Conservation (phyloP, 2,329 filamentous ascomycete species). For the Aspergillus sp. region DNA sequence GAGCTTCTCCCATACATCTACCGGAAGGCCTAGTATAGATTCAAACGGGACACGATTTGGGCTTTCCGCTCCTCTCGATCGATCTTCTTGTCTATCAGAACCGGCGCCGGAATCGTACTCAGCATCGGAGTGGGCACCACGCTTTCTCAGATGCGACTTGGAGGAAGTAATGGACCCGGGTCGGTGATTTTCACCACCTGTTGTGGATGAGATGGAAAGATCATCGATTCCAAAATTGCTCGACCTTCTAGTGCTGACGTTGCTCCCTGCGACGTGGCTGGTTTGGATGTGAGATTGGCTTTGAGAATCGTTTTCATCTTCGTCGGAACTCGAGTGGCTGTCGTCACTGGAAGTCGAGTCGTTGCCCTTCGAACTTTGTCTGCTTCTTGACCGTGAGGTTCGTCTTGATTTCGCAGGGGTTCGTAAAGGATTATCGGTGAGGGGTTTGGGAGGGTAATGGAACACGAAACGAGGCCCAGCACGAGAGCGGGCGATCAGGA, state of each 20-base stretch:
- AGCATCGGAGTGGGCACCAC: constrained; percentile 30
- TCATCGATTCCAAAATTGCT: constrained; percentile 38
- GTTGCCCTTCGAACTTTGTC: constrained; percentile 31
- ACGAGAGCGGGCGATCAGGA: constrained; percentile 72
- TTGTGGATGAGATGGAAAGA: constrained; percentile 28
- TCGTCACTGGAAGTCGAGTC: constrained; percentile 43
- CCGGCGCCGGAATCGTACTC: constrained; percentile 33
- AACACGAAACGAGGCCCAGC: constrained; percentile 82
- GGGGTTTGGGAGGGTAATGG: constrained; percentile 71
- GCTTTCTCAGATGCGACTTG: constrained; percentile 29
- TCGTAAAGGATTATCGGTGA: constrained; percentile 39
- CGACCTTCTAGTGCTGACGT: constrained; percentile 27
- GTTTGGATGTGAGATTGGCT: constrained; percentile 12
- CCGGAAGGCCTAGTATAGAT: constrained; percentile 69
- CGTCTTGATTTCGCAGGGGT: constrained; percentile 35
- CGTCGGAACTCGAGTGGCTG: constrained; percentile 38
- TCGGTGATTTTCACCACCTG: constrained; percentile 30
- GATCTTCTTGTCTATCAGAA: constrained; percentile 31
- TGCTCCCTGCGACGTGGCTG: constrained; percentile 23
- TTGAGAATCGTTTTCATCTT: constrained; percentile 38
- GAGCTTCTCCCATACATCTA: constrained; percentile 77
- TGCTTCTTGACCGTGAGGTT: constrained; percentile 32
- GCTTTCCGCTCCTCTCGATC: constrained; percentile 19
- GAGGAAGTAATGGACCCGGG: constrained; percentile 37
- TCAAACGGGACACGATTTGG: constrained; percentile 46